These are phyloP conservation scores for Lentinula guzmanii DNA, from an alignment of 768 basidiomycete species.

Conservation along the genomic window DNA sequence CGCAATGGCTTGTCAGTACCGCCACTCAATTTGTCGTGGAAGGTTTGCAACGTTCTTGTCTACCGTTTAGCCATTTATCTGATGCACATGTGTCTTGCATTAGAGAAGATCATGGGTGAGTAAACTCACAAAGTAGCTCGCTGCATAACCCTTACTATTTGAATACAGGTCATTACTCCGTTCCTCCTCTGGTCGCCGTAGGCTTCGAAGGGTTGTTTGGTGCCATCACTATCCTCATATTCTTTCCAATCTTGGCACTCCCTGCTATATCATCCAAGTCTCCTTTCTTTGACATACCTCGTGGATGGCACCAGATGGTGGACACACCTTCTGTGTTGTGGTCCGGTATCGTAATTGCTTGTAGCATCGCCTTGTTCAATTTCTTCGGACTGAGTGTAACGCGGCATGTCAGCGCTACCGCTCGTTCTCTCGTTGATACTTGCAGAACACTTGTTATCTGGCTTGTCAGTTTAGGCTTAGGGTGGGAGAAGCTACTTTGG, in stretches of 20 bases:
- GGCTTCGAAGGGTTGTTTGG: constrained; percentile 95
- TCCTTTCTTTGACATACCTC: constrained; percentile 80
- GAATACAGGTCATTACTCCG: constrained; percentile 55
- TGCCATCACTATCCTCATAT: constrained; percentile 65
- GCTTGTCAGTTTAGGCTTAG: constrained; percentile 82
- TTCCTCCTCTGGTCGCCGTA: constrained; percentile 88
- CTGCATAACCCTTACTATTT: neutral
- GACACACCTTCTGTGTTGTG: constrained; percentile 66
- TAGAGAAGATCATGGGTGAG: constrained; percentile 84
- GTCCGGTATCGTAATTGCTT: constrained; percentile 64
- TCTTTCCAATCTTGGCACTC: constrained; percentile 76
- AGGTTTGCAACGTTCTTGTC: constrained; percentile 22
- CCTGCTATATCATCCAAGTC: constrained; percentile 56
- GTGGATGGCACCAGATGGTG: constrained; percentile 88
- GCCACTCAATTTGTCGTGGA: constrained; percentile 93
- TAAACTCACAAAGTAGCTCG: constrained; percentile 5
- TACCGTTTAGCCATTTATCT: neutral
- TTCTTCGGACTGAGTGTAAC: constrained; percentile 91
- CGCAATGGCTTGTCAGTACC: constrained; percentile 44
- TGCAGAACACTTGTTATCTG: constrained; percentile 96
- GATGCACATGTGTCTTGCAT: neutral
- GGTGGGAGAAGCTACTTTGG: constrained; percentile 84
- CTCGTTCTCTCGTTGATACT: constrained; percentile 87
- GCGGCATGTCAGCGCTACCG: constrained; percentile 89
- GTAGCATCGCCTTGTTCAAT: constrained; percentile 79